Percentiles rank a stretch among this genome's conserved stretches.
These are phyloP conservation scores for Agarophyton chilense DNA, from an alignment of 23 red algal genomes.

Conservation along the genomic window DNA sequence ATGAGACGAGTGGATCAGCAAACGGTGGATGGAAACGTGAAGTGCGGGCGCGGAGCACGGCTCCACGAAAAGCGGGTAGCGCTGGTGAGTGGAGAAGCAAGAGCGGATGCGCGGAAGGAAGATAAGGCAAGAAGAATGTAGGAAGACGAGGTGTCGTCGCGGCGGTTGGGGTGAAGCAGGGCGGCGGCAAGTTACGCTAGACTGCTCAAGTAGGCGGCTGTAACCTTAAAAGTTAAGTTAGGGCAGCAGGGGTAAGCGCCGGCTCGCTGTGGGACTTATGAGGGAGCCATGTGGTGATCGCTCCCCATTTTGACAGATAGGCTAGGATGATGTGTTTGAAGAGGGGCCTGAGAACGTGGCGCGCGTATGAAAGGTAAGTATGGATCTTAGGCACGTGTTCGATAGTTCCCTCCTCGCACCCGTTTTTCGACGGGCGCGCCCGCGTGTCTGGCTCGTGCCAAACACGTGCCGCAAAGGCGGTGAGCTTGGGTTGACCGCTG, in stretches of 20 bases:
- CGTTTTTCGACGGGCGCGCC: too few relatives aligned
- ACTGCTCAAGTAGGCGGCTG: too few relatives aligned
- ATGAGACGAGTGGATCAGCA: neutral
- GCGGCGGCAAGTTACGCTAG: too few relatives aligned
- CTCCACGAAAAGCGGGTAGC: neutral
- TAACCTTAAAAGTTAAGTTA: neutral
- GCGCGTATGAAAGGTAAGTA: neutral
- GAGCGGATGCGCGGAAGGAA: too few relatives aligned
- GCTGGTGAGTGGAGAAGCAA: too few relatives aligned
- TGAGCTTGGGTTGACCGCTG: too few relatives aligned
- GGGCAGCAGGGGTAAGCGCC: neutral
- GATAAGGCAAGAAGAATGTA: too few relatives aligned
- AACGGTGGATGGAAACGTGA: neutral
- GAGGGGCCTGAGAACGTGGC: neutral
- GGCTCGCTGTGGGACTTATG: neutral
- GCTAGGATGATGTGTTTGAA: constrained; percentile 10
- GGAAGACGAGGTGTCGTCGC: too few relatives aligned
- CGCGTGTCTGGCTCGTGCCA: neutral
- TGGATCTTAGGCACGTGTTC: neutral
- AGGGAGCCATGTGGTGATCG: neutral
- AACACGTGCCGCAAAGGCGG: too few relatives aligned
- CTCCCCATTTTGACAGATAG: neutral
- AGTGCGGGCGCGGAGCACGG: neutral
- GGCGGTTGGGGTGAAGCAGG: too few relatives aligned
- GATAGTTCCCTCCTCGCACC: too few relatives aligned